phyloP scores from a whole-genome alignment of 2,329 filamentous ascomycete genomes.

The Scolecobasidium constrictum region DNA sequence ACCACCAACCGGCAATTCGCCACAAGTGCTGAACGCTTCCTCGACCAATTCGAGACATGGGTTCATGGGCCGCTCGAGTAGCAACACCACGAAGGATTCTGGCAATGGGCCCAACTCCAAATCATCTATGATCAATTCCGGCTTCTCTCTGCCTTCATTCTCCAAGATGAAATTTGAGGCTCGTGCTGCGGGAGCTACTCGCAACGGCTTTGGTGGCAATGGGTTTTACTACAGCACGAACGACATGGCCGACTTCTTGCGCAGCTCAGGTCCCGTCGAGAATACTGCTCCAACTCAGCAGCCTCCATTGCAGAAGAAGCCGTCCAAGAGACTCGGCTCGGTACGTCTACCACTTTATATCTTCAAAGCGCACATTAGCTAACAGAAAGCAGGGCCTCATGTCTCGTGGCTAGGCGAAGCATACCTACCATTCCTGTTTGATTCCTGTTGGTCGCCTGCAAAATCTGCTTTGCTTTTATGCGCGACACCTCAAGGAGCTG shows the following conservation, averaged over 20 bases:
- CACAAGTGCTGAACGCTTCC: background rate
- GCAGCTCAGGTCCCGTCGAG: conserved; percentile 25
- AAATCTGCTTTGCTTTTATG: too few relatives aligned
- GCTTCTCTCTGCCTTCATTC: background rate
- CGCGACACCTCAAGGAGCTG: too few relatives aligned
- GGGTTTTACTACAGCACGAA: conserved; percentile 21
- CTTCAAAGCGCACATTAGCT: too few relatives aligned
- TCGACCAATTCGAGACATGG: background rate
- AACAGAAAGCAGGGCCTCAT: too few relatives aligned
- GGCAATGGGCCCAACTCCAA: background rate
- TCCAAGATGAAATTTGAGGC: conserved; percentile 14
- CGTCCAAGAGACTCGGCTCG: conserved; percentile 2
- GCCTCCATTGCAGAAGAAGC: conserved; percentile 10
- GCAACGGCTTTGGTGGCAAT: conserved; percentile 12
- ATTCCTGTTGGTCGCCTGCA: too few relatives aligned
- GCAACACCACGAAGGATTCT: background rate
- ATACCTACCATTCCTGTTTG: too few relatives aligned
- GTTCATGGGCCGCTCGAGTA: background rate
- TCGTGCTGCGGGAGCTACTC: conserved; percentile 16
- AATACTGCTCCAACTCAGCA: conserved; percentile 12
- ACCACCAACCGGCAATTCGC: conserved; percentile 36
- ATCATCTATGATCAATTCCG: background rate
- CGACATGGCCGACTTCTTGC: conserved; percentile 33
- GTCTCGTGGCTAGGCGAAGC: too few relatives aligned
- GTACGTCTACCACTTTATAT: background rate